phyloP scores from a whole-genome alignment of 495 filamentous ascomycete species.

The Trichoderma parareesei region DNA sequence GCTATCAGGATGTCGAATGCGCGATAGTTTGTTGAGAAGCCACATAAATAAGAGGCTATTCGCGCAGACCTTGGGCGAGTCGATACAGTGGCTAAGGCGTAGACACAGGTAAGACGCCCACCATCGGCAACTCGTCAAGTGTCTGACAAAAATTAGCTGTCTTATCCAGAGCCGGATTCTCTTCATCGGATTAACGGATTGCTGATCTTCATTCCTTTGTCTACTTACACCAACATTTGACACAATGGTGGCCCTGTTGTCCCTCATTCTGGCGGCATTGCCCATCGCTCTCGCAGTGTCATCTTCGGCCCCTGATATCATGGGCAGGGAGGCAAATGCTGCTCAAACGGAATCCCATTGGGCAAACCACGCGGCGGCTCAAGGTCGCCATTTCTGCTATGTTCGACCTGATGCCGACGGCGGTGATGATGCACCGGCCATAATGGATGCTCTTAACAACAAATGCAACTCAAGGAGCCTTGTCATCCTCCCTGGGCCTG shows the following conservation, averaged over 20 bases:
- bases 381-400: constrained; percentile 9
- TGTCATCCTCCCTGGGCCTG: constrained; percentile 30
- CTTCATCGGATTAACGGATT: not conserved
- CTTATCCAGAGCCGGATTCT: not conserved
- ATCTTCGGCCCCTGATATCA: not conserved
- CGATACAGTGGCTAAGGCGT: no score
- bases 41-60: no score
- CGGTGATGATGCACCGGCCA: constrained; percentile 31
- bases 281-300: not conserved
- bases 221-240: not conserved
- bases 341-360: not conserved
- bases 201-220: not conserved
- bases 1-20: no score
- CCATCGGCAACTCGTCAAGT: no score
- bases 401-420: constrained; percentile 4
- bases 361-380: not conserved
- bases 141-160: no score
- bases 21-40: no score
- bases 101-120: no score
- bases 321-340: not conserved
- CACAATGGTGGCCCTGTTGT: not conserved
- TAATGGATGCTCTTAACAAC: constrained; percentile 32
- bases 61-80: no score
- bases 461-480: constrained; percentile 29
- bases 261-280: not conserved